Evolutionary conservation across 179 eudicot species (phyloP).

Genomic region (Silene noctiflora): DNA sequence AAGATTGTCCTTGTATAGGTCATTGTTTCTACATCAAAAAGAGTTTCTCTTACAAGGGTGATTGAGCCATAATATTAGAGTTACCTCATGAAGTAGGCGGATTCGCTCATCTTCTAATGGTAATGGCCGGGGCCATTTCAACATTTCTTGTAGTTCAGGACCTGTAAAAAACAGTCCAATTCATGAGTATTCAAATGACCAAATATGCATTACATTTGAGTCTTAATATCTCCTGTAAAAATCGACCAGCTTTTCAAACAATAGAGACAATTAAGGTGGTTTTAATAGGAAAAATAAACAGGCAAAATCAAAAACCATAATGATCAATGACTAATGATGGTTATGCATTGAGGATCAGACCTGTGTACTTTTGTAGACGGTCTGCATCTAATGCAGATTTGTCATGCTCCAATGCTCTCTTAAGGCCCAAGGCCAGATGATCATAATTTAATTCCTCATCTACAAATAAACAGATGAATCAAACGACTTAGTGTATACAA

Average conservation of each 20-base stretch:
- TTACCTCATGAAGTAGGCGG: slow-evolving; percentile 74
- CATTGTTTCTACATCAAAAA: too few species aligned
- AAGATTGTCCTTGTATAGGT: too few species aligned
- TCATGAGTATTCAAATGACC: neutral
- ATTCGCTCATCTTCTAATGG: slow-evolving; percentile 82
- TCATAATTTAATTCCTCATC: slow-evolving; percentile 75
- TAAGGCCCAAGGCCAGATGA: slow-evolving; percentile 69
- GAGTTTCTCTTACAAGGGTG: neutral
- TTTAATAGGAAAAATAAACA: neutral
- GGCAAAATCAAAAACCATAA: neutral
- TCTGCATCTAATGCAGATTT: slow-evolving; percentile 76
- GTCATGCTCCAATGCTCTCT: slow-evolving; percentile 63
- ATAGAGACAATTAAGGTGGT: too few species aligned
- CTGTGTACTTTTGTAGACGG: slow-evolving; percentile 75
- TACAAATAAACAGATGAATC: slow-evolving; percentile 20
- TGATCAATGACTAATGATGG: too few species aligned
- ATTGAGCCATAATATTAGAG: neutral
- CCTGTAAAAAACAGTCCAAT: slow-evolving; percentile 40
- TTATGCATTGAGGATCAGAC: too few species aligned
- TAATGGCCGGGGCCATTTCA: slow-evolving; percentile 80
- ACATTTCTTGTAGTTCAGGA: slow-evolving; percentile 51
- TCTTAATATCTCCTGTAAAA: neutral
- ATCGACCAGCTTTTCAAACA: too few species aligned
- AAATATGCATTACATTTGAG: too few species aligned
- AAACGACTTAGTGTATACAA: neutral